Conservation (phyloP, 495 filamentous ascomycete species). For the Daldinia vernicosa region DNA sequence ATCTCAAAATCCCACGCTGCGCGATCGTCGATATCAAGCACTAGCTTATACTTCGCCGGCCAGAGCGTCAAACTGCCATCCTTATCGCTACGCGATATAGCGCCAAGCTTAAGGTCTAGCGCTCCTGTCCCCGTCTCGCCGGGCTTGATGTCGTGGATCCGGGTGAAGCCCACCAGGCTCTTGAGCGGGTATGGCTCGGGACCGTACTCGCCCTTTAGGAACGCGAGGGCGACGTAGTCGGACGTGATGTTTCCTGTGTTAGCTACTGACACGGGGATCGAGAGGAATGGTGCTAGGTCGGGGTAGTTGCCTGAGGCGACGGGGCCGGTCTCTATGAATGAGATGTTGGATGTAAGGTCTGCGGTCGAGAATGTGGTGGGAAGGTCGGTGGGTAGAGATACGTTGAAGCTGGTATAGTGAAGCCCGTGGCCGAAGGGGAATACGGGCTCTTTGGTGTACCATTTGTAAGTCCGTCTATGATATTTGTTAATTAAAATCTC, state of each 20-base stretch:
- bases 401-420: slow-evolving; percentile 61
- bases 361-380: slow-evolving; percentile 44
- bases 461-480: slow-evolving; percentile 60
- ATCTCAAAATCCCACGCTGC: slow-evolving; percentile 53
- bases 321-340: slow-evolving; percentile 42
- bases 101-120: slow-evolving; percentile 63
- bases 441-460: slow-evolving; percentile 55
- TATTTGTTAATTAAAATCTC: slow-evolving; percentile 20
- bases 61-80: slow-evolving; percentile 65
- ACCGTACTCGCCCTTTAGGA: slow-evolving; percentile 61
- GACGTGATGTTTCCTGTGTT: slow-evolving; percentile 66
- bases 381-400: slow-evolving; percentile 42
- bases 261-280: slow-evolving; percentile 44
- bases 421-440: slow-evolving; percentile 62
- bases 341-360: slow-evolving; percentile 48
- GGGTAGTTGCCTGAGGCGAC: slow-evolving; percentile 48
- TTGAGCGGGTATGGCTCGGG: slow-evolving; percentile 67
- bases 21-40: slow-evolving; percentile 58
- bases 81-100: slow-evolving; percentile 61
- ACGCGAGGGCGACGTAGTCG: slow-evolving; percentile 64
- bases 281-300: slow-evolving; percentile 57
- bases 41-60: slow-evolving; percentile 66
- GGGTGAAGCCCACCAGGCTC: slow-evolving; percentile 64
- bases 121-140: slow-evolving; percentile 49
- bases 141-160: slow-evolving; percentile 57